Conservation (phyloP, 2,329 filamentous ascomycete species). For the Pestalotiopsis sp. region DNA sequence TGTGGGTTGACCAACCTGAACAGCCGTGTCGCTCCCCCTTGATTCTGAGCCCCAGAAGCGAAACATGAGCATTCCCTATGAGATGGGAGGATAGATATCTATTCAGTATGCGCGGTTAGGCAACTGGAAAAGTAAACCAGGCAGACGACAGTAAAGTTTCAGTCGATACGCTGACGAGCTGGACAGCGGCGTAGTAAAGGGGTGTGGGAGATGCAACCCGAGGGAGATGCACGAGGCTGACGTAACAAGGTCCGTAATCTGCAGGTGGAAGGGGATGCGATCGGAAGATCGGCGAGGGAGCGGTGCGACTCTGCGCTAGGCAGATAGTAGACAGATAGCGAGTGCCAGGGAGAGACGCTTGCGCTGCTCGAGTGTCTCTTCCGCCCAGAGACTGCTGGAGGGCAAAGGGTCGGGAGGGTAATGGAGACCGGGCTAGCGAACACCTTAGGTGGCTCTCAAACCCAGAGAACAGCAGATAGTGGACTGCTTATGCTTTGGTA, state of each 20-base stretch:
- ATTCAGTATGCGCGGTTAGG: constrained; percentile 2
- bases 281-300: constrained; percentile 17
- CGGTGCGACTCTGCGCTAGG: constrained; percentile 11
- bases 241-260: constrained; percentile 29
- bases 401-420: neutral
- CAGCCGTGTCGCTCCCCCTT: constrained; percentile 57
- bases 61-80: constrained; percentile 58
- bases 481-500: constrained; percentile 21
- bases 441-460: constrained; percentile 15
- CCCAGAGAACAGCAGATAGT: constrained; percentile 23
- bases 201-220: constrained; percentile 26
- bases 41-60: constrained; percentile 63
- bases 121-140: constrained; percentile 12
- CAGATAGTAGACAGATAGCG: neutral
- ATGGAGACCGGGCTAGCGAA: neutral
- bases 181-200: constrained; percentile 19
- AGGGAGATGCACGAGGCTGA: constrained; percentile 31
- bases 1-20: constrained; percentile 46
- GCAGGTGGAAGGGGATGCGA: constrained; percentile 15
- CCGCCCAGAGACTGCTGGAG: neutral
- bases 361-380: constrained; percentile 3
- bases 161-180: constrained; percentile 8
- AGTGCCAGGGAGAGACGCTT: neutral
- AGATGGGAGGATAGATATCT: neutral
- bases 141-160: constrained; percentile 5